Conservation (phyloP, 2,329 filamentous ascomycete species). For the Tricladium varicosporioides region DNA sequence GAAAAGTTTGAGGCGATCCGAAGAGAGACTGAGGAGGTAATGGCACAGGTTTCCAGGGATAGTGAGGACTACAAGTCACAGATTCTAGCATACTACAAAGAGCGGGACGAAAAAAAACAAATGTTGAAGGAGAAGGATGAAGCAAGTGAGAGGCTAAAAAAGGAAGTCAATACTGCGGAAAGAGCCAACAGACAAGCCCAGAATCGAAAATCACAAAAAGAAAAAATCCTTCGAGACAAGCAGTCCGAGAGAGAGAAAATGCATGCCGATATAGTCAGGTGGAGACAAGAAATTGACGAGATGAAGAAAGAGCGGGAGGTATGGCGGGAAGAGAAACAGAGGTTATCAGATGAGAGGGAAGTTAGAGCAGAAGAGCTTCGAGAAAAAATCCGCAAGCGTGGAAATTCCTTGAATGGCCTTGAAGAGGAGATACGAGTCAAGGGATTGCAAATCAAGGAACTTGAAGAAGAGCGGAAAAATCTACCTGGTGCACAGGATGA, state of each 20-base stretch:
- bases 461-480: slow-evolving; percentile 68
- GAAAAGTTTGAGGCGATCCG: slow-evolving; percentile 77
- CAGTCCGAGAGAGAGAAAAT: slow-evolving; percentile 66
- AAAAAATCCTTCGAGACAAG: slow-evolving; percentile 68
- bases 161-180: slow-evolving; percentile 76
- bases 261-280: slow-evolving; percentile 66
- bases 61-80: slow-evolving; percentile 67
- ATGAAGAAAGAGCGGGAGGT: slow-evolving; percentile 55
- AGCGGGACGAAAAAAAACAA: slow-evolving; percentile 76
- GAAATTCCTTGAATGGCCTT: slow-evolving; percentile 53
- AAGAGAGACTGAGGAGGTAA: slow-evolving; percentile 78
- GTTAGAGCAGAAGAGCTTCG: slow-evolving; percentile 51
- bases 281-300: slow-evolving; percentile 60
- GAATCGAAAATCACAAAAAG: slow-evolving; percentile 74
- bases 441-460: slow-evolving; percentile 66
- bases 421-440: slow-evolving; percentile 74
- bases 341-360: slow-evolving; percentile 51
- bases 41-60: slow-evolving; percentile 68
- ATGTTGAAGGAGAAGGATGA: slow-evolving; percentile 88
- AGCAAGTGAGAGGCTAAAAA: slow-evolving; percentile 78
- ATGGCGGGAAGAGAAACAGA: slow-evolving; percentile 53
- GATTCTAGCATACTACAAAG: slow-evolving; percentile 67
- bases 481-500: slow-evolving; percentile 61
- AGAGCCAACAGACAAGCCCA: slow-evolving; percentile 78
- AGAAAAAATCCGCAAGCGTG: slow-evolving; percentile 56